Evolutionary conservation across 2,329 filamentous ascomycete genomes (phyloP), one percentile per base, ranked within the genome.

Genomic region (Plenodomus biglobosus): DNA sequence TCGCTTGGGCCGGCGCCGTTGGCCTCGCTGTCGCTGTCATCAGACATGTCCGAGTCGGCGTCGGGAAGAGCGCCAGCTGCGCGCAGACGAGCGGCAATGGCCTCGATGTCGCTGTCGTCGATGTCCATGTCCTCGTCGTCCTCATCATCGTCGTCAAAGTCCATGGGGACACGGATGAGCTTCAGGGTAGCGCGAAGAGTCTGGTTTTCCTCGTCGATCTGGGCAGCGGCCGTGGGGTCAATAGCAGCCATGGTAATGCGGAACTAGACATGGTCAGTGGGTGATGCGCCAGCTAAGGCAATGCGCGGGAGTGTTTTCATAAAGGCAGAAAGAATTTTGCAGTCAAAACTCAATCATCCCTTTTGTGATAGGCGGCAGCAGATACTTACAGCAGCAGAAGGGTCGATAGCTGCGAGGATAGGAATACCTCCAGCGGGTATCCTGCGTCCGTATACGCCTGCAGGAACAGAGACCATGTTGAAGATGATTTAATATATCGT

Each of bases 211-310:
- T 73, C 70, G 38, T 73, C 71, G 45, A 72, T 67, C 59, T 75
- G 71, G 20, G 75, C 68, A 58, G 84, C 80, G 64, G 88, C 88
- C 66, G 84, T 90, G 49, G 94, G 94, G 72, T 99, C 92, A 72
- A 99, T 87, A 59, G 94, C 94, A 66, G 95, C 94, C 94, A 99
- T 99, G 67, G 92, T 97, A 70, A 99, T 90, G 73, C 90, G 90
- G 78, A 96, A 95, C 92, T 96, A 66, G 15, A 34, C 13, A 40
- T 43, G 19, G 16, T 68, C 53, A 70, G 62, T 44, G 43, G 22
- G 6, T 32, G 22, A 22, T 37, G 11, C 39, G 13, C n/a, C 32
- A 15, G 38, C 22, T 15, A 20, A 20, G 38, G 38, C 30, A 44
- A 49, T 52, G 48, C 48, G 44, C 46, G 36, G 24, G 39, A n/a